Evolutionary conservation across 805 yeast genomes (phyloP), one percentile per base, ranked within the genome.

Genomic region (Starmerella stellata): DNA sequence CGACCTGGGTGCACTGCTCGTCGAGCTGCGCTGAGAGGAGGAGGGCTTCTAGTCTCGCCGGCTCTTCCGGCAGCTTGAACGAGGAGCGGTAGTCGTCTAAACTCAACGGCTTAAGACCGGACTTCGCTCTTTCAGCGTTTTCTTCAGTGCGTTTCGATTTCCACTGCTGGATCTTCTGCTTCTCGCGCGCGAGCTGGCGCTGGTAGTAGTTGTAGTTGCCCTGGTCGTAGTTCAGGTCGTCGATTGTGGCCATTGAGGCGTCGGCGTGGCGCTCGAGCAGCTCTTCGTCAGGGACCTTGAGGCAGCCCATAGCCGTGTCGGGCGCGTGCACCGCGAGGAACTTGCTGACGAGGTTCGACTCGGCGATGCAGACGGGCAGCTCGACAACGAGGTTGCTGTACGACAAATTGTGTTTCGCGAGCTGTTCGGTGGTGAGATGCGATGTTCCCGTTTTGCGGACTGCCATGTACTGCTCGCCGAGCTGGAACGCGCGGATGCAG

Each of bases 181-280:
- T 63, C 55, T 79, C 92, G 55, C 82, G 69, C 35, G 74, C 69
- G 43, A 72, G 64, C 50, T 72, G 75, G 63, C 92, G 73, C 61
- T 78, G 90, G 63, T 71, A 78, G 60, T 75, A 78, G 64, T 78
- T 76, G 65, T 76, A 74, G 60, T 75, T 78, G 48, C 76, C 75
- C 56, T 77, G 79, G 55, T 76, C 83, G 56, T 75, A 75, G 61
- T 75, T 75, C 62, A 72, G 74, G 36, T 76, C 74, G 57, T 79
- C 90, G 30, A 79, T 67, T 37, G 80, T 70, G 44, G 72, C 75
- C 53, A 72, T 67, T 47, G 78, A 64, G 35, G 69, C 68, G 53
- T 78, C 85, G 43, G 74, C 69, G 44, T 64, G 65, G 44, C 53
- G 50, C 44, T 60, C 59, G 34, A 67, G 47, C 40, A 59, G 59